Evolutionary conservation across 805 yeast species (phyloP).

Genomic region (Yarrowia bubula): DNA sequence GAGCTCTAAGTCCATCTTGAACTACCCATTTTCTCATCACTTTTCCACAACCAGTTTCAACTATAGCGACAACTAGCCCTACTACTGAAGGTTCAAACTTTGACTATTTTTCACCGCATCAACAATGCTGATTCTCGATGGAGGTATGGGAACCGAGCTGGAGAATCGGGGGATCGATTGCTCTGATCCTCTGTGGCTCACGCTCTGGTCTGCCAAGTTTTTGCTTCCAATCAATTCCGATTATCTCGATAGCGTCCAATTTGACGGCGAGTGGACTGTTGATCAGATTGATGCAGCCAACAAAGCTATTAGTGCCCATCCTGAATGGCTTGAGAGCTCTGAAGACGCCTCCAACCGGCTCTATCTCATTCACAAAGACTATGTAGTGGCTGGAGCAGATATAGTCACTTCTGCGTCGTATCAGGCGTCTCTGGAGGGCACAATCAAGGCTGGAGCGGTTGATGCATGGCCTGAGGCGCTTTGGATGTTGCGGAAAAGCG

Average conservation of each 20-base stretch:
- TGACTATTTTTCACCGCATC: neutral
- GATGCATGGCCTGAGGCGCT: conserved; percentile 28
- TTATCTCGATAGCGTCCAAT: neutral
- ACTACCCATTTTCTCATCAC: too few species aligned
- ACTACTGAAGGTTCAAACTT: neutral
- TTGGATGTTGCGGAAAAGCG: conserved; percentile 27
- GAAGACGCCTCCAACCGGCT: conserved; percentile 47
- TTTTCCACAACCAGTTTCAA: too few species aligned
- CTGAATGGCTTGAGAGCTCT: conserved; percentile 40
- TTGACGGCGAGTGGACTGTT: neutral
- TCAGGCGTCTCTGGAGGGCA: conserved; percentile 52
- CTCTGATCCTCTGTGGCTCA: conserved; percentile 38
- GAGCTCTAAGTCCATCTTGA: too few species aligned
- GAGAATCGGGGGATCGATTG: conserved; percentile 50
- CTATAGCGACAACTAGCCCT: neutral
- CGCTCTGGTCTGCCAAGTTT: conserved; percentile 49
- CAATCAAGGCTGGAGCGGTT: conserved; percentile 31
- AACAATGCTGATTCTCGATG: conserved; percentile 45
- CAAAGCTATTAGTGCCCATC: neutral
- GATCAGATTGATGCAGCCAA: neutral
- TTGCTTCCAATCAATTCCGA: conserved; percentile 42
- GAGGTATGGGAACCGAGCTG: conserved; percentile 65
- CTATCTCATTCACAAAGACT: conserved; percentile 50
- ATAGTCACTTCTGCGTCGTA: conserved; percentile 57
- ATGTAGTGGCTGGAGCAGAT: conserved; percentile 55